Evolutionary conservation across 148 eudicot species (phyloP), one percentile per base, ranked within the genome.

Genomic region (Pharnaceum exiguum): DNA sequence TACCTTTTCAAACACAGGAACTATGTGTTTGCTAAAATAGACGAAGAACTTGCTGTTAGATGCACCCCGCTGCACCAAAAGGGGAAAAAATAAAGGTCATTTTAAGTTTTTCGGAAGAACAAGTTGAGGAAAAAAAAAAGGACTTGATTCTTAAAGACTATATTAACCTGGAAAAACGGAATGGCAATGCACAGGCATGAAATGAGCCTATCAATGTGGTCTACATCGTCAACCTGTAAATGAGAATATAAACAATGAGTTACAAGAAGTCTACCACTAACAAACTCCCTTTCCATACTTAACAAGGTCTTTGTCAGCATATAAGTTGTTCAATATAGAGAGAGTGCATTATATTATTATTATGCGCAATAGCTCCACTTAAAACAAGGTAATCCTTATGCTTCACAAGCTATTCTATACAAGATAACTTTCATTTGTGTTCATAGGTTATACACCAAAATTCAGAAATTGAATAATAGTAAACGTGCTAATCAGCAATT

Each of bases 1-100:
- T 77, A 91, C 98, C 98, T 87, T 71, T 35, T 87, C 87, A 76
- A 91, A 79, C 60, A 87, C 90, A 28, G 96, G 94, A 55, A 82
- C 56, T 33, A 91, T 79, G 72, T 87, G 85, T 62, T 85, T 85
- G 82, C 74, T 79, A 70, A 91, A 69, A 71, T 91, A 91, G 56
- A 53, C 83, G 52, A 85, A 77, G 46, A 87, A 91, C 63, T 83
- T 87, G 90, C 94, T 88, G 68, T 78, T 88, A 8, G 94, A 85
- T 55, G 94, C 94, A 24, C 98, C 98, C 53, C 84, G 75, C 98
- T 91, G 94, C 54, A 32, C 47, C 57, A 46, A 42, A 35, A 7
- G 60, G 50, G 18, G 45, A 29, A 23, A 44, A 19, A 17, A 46
- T 51, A 24, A 47, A 4, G 35, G 44, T n/a, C n/a, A n/a, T n/a